Base-by-base conservation (phyloP, 2,329 filamentous ascomycete species). In the Parafenestella ontariensis region DNA sequence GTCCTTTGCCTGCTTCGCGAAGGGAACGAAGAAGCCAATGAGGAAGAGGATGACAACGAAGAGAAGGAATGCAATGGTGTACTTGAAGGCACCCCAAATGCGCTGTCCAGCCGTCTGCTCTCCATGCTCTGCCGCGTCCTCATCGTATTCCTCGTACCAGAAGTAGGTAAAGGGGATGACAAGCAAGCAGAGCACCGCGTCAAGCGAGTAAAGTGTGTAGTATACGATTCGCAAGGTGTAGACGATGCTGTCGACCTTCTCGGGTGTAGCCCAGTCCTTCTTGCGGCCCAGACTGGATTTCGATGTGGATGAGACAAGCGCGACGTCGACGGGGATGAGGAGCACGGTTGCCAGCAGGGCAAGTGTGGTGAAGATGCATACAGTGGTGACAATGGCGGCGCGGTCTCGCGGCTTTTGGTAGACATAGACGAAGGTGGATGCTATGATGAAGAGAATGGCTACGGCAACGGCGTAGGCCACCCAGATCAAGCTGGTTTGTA, bases 151-250 rank as follows among this genome's bases (percentile, higher is more conserved):
- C 75, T 99, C 95, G 70, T 96, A 95, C 87, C 90, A 97, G 75
- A 99, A 99, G 80, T 99, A 99, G 43, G 93, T 89, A 72, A 99
- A 99, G 0, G 95, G 95, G 18, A 98, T 89, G 40, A 96, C 85
- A 17, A 98, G 75, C 41, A 99, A 82, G 71, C 95, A 99, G 10
- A 99, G 85, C 5, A 97, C 74, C 1, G 92, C 91, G 75, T 99
- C 95, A 63, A 97, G 81, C 66, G 91, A 95, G 79, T 98, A 99
- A 0, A 99, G 83, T 0, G 87, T 83, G 77, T 98, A 98, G 79
- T 99, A 99, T 52, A 96, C 89, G 54, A 96, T 84, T 74, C 91
- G 91, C 61, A 99, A 83, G 0, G 91, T 92, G 59, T 87, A 83
- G 15, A 94, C 81, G 50, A 98, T 96, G 59, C 85, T 84, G 59